phyloP scores from a whole-genome alignment of 2,329 filamentous ascomycete genomes.

The Phaeosphaeriaceae sp. region DNA sequence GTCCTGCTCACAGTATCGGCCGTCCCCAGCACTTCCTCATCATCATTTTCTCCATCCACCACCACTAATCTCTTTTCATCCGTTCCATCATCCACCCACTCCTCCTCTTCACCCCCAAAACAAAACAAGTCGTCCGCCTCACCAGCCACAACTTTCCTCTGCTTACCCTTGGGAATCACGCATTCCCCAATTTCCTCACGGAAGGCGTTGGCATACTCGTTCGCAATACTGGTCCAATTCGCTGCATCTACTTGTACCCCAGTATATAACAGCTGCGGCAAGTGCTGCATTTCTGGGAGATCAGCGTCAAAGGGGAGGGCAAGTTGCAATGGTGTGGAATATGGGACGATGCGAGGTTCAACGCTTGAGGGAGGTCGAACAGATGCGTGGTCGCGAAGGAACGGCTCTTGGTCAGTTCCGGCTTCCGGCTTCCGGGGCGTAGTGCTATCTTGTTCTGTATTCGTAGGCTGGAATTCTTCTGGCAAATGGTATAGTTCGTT shows the following conservation, averaged over 20 bases:
- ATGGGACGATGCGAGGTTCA: constrained; percentile 58
- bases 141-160: constrained; percentile 42
- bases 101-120: constrained; percentile 47
- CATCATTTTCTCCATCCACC: not conserved
- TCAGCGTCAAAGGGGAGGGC: constrained; percentile 57
- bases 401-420: constrained; percentile 35
- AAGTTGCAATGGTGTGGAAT: constrained; percentile 53
- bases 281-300: constrained; percentile 55
- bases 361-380: constrained; percentile 13
- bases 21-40: not conserved
- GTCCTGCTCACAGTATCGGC: not conserved
- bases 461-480: constrained; percentile 63
- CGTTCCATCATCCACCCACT: constrained; percentile 35
- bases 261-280: constrained; percentile 69
- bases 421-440: constrained; percentile 11
- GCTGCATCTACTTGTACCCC: constrained; percentile 57
- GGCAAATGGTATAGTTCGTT: constrained; percentile 74
- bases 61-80: constrained; percentile 8
- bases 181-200: constrained; percentile 73
- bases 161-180: constrained; percentile 43
- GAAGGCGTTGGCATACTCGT: constrained; percentile 65
- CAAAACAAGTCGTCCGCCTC: constrained; percentile 72
- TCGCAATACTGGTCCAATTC: constrained; percentile 54
- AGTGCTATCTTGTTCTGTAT: constrained; percentile 5
- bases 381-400: constrained; percentile 49